Conservation (phyloP, 2,329 filamentous ascomycete species). For the Rhynchosporium agropyri region DNA sequence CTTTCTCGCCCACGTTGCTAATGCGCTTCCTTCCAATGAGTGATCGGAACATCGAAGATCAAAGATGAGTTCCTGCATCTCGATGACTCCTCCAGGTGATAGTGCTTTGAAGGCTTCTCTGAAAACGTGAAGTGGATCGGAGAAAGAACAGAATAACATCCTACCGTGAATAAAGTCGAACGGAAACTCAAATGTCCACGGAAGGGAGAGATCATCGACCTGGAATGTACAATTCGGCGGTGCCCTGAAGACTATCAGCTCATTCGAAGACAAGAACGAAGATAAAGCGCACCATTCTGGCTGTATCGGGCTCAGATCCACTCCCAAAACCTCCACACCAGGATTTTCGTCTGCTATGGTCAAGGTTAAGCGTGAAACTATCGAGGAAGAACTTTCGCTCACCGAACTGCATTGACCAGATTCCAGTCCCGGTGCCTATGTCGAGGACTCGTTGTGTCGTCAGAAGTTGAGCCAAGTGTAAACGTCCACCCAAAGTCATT, state of each 20-base stretch:
- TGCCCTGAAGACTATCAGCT: slow-evolving; percentile 9
- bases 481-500: not conserved
- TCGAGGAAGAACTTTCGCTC: not conserved
- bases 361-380: slow-evolving; percentile 6
- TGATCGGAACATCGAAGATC: slow-evolving; percentile 7
- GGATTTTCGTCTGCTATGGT: slow-evolving; percentile 8
- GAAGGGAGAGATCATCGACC: slow-evolving; percentile 14
- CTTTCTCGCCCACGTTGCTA: slow-evolving; percentile 8
- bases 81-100: slow-evolving; percentile 9
- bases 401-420: slow-evolving; percentile 14
- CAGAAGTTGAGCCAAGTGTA: slow-evolving; percentile 11
- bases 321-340: not conserved
- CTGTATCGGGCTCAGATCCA: slow-evolving; percentile 14
- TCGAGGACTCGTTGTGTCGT: slow-evolving; percentile 7
- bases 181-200: slow-evolving; percentile 9
- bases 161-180: slow-evolving; percentile 17
- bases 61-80: slow-evolving; percentile 19
- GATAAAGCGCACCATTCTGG: not conserved
- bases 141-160: slow-evolving; percentile 17
- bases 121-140: slow-evolving; percentile 13
- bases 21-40: slow-evolving; percentile 1
- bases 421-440: slow-evolving; percentile 17
- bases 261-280: not conserved
- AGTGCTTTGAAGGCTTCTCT: slow-evolving; percentile 14
- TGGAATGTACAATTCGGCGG: slow-evolving; percentile 14